phyloP scores from a whole-genome alignment of 257 asterid genomes.

The Solanum ahanhuiri region DNA sequence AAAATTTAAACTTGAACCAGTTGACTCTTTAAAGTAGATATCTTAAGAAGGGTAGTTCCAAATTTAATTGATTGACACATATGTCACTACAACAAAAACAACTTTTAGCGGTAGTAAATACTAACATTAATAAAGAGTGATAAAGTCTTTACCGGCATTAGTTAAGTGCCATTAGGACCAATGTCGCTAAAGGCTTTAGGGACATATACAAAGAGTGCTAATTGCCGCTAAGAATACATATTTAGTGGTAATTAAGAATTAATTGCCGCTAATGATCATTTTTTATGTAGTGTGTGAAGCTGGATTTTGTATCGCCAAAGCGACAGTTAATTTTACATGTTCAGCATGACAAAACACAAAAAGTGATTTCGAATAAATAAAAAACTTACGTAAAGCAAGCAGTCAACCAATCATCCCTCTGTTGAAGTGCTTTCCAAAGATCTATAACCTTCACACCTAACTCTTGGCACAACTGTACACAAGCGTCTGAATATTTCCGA shows the following conservation, averaged over 20 bases:
- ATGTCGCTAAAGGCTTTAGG: too few relatives aligned
- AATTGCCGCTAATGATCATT: too few relatives aligned
- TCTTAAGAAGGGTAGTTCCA: not conserved
- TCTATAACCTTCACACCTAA: conserved; percentile 43
- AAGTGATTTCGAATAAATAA: not conserved
- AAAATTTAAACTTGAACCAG: not conserved
- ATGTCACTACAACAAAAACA: not conserved
- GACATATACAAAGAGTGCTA: too few relatives aligned
- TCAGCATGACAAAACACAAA: not conserved
- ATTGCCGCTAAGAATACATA: too few relatives aligned
- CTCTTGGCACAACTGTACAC: conserved; percentile 36
- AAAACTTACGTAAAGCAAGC: conserved; percentile 52
- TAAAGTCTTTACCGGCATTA: too few relatives aligned
- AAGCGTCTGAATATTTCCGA: conserved; percentile 56
- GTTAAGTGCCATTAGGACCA: too few relatives aligned
- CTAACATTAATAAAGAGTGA: too few relatives aligned
- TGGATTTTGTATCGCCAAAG: not conserved
- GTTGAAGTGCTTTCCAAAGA: conserved; percentile 65
- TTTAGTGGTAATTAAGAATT: too few relatives aligned
- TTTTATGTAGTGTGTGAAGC: not conserved
- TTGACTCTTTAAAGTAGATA: not conserved
- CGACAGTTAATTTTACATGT: not conserved
- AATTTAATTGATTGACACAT: not conserved
- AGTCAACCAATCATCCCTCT: conserved; percentile 55
- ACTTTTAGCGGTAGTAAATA: too few relatives aligned